A percentile compares a stretch with the other conserved stretches of the same genome.
Evolutionary conservation across 495 filamentous ascomycete genomes (phyloP).

Genomic region (Neurospora tetraspora): DNA sequence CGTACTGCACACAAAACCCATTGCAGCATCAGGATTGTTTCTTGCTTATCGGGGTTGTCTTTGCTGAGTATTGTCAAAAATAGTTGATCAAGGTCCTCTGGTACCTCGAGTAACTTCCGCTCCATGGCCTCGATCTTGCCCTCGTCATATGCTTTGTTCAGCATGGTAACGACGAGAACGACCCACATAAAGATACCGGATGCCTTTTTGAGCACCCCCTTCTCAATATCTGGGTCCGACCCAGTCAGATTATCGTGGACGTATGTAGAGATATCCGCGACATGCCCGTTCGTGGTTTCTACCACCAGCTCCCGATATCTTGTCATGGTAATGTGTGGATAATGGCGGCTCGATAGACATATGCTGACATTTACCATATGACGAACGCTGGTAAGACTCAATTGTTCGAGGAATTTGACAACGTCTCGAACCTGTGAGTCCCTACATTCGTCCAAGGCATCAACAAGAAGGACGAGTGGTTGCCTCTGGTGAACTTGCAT

Average conservation of each 20-base stretch:
- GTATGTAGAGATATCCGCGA: slow-evolving; percentile 1
- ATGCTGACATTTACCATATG: no score
- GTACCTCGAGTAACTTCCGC: not conserved
- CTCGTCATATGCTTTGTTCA: slow-evolving; percentile 22
- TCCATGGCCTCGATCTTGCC: slow-evolving; percentile 8
- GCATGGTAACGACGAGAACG: slow-evolving; percentile 21
- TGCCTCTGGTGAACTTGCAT: no score
- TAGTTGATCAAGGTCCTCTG: not conserved
- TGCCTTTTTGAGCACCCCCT: not conserved
- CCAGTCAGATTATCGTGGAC: not conserved
- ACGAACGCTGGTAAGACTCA: no score
- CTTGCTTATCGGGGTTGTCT: not conserved
- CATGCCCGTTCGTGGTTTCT: not conserved
- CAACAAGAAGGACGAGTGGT: no score
- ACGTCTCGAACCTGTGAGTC: no score
- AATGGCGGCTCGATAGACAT: slow-evolving; percentile 28
- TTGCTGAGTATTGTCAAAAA: not conserved
- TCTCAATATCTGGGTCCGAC: not conserved
- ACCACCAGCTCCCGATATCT: slow-evolving; percentile 10
- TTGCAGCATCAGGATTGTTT: slow-evolving; percentile 6
- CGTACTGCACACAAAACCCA: slow-evolving; percentile 5
- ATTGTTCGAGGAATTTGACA: no score
- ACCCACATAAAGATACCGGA: slow-evolving; percentile 20
- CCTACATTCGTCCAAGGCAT: no score
- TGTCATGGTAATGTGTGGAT: slow-evolving; percentile 6